These are phyloP conservation scores for Dactylorhiza incarnata DNA, from an alignment of 106 monocot species.

Conservation along the genomic window DNA sequence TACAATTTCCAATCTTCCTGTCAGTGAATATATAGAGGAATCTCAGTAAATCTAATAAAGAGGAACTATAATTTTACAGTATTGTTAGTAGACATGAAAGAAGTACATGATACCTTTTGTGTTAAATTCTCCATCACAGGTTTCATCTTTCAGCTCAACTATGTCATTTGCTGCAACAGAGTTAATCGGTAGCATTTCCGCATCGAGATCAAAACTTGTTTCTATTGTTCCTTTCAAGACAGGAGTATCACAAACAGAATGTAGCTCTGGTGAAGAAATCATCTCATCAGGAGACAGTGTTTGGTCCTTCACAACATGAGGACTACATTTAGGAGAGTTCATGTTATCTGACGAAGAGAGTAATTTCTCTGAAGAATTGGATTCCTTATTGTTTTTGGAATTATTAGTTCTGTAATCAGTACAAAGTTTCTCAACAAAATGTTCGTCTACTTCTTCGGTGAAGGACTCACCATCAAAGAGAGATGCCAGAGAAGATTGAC, in stretches of 20 bases:
- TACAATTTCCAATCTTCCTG: constrained; percentile 17
- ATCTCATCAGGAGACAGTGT: constrained; percentile 6
- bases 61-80: not conserved
- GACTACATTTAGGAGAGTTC: constrained; percentile 25
- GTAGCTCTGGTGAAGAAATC: constrained; percentile 4
- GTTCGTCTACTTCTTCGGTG: constrained; percentile 47
- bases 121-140: constrained; percentile 1
- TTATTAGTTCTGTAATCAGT: constrained; percentile 4
- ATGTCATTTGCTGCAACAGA: not conserved
- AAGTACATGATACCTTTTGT: constrained; percentile 17
- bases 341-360: constrained; percentile 34
- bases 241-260: constrained; percentile 19
- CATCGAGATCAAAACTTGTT: constrained; percentile 2
- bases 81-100: no score
- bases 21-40: not conserved
- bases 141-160: constrained; percentile 5
- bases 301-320: constrained; percentile 17
- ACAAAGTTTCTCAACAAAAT: constrained; percentile 39
- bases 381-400: constrained; percentile 4
- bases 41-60: constrained; percentile 4
- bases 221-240: constrained; percentile 3
- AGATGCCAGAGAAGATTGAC: not conserved
- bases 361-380: constrained; percentile 35
- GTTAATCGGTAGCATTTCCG: constrained; percentile 6
- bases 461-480: constrained; percentile 4